These are phyloP conservation scores for Caryopteris hybrid DNA, from an alignment of 305 asterid species.

Conservation along the genomic window DNA sequence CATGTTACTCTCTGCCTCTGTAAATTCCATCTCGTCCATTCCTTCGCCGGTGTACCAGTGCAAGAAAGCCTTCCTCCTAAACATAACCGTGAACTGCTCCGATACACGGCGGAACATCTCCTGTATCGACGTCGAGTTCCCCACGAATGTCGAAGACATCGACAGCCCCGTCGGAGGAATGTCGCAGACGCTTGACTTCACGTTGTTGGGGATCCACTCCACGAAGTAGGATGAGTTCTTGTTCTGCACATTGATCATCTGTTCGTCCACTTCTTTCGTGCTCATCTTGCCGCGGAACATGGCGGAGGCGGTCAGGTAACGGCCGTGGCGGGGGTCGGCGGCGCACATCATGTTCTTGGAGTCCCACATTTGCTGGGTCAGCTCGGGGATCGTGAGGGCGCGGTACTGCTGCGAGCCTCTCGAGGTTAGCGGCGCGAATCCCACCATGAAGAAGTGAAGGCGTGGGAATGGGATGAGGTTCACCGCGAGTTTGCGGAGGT, in stretches of 20 bases:
- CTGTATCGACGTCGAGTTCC: slow-evolving; percentile 52
- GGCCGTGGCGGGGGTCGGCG: too few relatives aligned
- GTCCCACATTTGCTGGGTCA: slow-evolving; percentile 33
- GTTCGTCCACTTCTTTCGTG: too few relatives aligned
- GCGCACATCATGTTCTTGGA: slow-evolving; percentile 31
- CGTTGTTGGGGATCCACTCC: slow-evolving; percentile 29
- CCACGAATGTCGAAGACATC: slow-evolving; percentile 53
- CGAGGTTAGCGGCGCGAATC: slow-evolving; percentile 27
- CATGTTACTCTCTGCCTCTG: slow-evolving; percentile 29
- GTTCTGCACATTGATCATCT: slow-evolving; percentile 29
- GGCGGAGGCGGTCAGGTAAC: too few relatives aligned
- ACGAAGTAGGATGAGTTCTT: slow-evolving; percentile 29
- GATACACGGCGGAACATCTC: slow-evolving; percentile 51
- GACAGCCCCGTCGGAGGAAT: slow-evolving; percentile 49
- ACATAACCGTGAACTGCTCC: slow-evolving; percentile 55
- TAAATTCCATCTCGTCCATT: slow-evolving; percentile 26
- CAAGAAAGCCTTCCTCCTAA: slow-evolving; percentile 28
- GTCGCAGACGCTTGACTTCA: slow-evolving; percentile 36
- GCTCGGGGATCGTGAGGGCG: slow-evolving; percentile 26
- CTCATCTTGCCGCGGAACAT: too few relatives aligned
- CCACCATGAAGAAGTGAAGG: slow-evolving; percentile 31
- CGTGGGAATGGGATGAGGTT: slow-evolving; percentile 29
- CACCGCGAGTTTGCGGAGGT: slow-evolving; percentile 31
- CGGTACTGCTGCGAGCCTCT: slow-evolving; percentile 27
- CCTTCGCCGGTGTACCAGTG: slow-evolving; percentile 26